Base-by-base conservation (phyloP, 306 rosid species). In the Hippophae tibetana region DNA sequence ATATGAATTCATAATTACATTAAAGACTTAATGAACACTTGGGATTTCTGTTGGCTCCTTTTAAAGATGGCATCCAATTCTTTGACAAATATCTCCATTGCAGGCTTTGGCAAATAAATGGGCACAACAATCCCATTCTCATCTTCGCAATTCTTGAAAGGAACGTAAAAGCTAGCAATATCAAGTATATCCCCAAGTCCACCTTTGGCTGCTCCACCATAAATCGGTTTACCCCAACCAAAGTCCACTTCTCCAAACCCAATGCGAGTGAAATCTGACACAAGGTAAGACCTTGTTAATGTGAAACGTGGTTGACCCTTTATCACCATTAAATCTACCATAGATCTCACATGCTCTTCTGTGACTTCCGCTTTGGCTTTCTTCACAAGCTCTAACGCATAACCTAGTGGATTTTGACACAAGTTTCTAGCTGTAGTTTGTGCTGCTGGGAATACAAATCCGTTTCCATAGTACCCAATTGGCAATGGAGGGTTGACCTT, bases 391-490 rank as follows among this genome's bases (percentile, higher is more conserved):
- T 75, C 89, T n/a, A 84, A 0, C 0, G 84, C 89, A 9, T 79
- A 81, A 0, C 77, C 88, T 3, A 87, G 6, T 0, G 81, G 81
- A 10, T 69, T 79, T 7, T 65, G 61, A 6, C 74, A 58, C 0
- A 87, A 71, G 61, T 76, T 78, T 13, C 72, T 72, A 0, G 92
- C 84, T 0, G 76, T 79, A 0, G 92, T 70, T 5, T 81, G 68
- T 0, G 86, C 90, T 10, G 41, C 76, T 0, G 82, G 64, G 41
- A 71, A 77, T 0, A 78, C 86, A 43, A 84, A 62, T 0, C 57
- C 84, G 7, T 87, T 87, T 1, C 92, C 92, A 3, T 87, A 87
- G 56, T 67, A 87, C 3, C 89, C 92, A 0, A 13, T 5, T 0
- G 95, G 95, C 8, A 87, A 42, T 18, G 45, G 5, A 44, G 14